Percentiles rank a stretch among this genome's conserved stretches.
phyloP scores from a whole-genome alignment of 2,329 filamentous ascomycete genomes.

The Xylariales sp. region DNA sequence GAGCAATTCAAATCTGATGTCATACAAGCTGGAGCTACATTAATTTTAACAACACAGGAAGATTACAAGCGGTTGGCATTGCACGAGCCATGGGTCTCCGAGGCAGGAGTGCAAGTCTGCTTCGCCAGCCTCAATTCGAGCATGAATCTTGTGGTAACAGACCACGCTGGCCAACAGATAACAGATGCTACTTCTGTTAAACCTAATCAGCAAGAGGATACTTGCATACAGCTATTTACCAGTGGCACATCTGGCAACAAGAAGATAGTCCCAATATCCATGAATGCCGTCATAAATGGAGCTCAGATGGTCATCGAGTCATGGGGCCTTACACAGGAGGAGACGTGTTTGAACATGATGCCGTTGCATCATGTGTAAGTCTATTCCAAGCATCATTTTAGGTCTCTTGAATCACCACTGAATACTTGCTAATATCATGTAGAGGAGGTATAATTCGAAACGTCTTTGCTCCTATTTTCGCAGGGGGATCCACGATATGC shows the following conservation, averaged over 20 bases:
- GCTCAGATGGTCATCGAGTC: slow-evolving; percentile 49
- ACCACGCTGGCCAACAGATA: background rate
- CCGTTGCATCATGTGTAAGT: slow-evolving; percentile 52
- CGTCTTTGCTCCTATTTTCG: slow-evolving; percentile 49
- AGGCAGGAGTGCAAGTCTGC: slow-evolving; percentile 31
- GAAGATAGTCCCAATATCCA: slow-evolving; percentile 50
- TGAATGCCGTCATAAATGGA: slow-evolving; percentile 45
- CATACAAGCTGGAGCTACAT: slow-evolving; percentile 37
- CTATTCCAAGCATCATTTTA: no score
- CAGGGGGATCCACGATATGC: slow-evolving; percentile 49
- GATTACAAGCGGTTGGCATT: slow-evolving; percentile 37
- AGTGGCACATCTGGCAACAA: slow-evolving; percentile 54
- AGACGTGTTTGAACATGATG: slow-evolving; percentile 57
- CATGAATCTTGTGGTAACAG: slow-evolving; percentile 28
- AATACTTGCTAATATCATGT: slow-evolving; percentile 5
- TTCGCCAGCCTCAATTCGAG: slow-evolving; percentile 31
- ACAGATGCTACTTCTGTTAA: slow-evolving; percentile 4
- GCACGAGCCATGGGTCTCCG: slow-evolving; percentile 9
- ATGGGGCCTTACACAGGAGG: slow-evolving; percentile 42
- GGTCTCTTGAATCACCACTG: no score
- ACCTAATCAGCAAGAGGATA: slow-evolving; percentile 40
- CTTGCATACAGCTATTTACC: slow-evolving; percentile 50
- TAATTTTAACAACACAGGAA: slow-evolving; percentile 38
- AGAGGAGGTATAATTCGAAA: slow-evolving; percentile 50
- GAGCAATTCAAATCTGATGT: slow-evolving; percentile 49